phyloP scores from a whole-genome alignment of 148 eudicot genomes.

The Fallopia convolvulus region DNA sequence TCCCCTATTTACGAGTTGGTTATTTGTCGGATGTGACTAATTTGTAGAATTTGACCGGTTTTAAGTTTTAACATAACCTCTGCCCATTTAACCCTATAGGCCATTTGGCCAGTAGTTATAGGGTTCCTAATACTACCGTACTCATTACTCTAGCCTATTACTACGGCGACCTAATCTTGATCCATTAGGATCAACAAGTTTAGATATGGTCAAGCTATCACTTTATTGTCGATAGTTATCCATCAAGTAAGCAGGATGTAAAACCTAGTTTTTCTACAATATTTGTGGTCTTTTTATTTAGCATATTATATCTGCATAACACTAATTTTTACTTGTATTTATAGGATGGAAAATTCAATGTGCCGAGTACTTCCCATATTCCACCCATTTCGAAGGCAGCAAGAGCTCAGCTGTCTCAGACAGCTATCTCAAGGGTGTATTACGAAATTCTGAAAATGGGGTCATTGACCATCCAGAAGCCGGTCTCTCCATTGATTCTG shows the following conservation, averaged over 20 bases:
- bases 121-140: background rate
- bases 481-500: slow-evolving; percentile 14
- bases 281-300: background rate
- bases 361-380: slow-evolving; percentile 71
- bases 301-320: background rate
- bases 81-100: background rate
- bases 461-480: slow-evolving; percentile 17
- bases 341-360: slow-evolving; percentile 83
- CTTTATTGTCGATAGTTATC: background rate
- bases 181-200: background rate
- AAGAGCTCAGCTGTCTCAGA: slow-evolving; percentile 53
- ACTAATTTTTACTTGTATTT: background rate
- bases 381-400: slow-evolving; percentile 74
- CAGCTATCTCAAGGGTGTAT: slow-evolving; percentile 27
- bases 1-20: background rate
- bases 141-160: no score
- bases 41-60: background rate
- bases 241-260: no score
- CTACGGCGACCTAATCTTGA: background rate
- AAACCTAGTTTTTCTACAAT: background rate
- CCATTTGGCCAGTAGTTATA: background rate
- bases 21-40: background rate
- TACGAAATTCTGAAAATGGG: slow-evolving; percentile 43
- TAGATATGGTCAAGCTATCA: background rate
- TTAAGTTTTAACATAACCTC: background rate